Evolutionary conservation across 495 filamentous ascomycete genomes (phyloP).

Genomic region (Aspergillus taichungensis): DNA sequence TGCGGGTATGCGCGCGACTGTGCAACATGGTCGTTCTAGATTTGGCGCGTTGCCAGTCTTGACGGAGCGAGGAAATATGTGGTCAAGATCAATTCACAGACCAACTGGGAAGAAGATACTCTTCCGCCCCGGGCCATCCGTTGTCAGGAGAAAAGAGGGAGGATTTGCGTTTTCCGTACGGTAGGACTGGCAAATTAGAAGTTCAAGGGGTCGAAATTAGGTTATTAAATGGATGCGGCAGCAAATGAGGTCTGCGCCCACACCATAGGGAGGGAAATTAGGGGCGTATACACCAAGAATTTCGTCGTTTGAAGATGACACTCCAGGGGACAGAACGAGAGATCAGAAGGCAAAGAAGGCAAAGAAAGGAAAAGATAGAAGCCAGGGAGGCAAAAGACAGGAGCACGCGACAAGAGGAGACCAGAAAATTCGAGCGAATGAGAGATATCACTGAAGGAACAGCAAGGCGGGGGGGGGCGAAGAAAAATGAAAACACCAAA

Average conservation of each 20-base stretch:
- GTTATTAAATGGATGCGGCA: too few relatives aligned
- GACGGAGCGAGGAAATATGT: not conserved
- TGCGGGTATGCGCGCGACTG: not conserved
- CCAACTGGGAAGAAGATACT: not conserved
- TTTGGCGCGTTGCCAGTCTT: too few relatives aligned
- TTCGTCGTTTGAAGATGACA: not conserved
- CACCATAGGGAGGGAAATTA: too few relatives aligned
- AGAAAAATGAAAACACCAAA: too few relatives aligned
- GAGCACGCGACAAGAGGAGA: not conserved
- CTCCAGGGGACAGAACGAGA: not conserved
- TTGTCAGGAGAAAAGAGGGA: too few relatives aligned
- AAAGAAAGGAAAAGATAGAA: not conserved
- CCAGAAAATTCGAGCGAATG: not conserved
- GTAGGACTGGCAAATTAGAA: too few relatives aligned
- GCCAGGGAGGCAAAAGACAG: not conserved
- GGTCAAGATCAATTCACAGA: not conserved
- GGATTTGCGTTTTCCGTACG: too few relatives aligned
- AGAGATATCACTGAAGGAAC: not conserved
- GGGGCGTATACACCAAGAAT: too few relatives aligned
- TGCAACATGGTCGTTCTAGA: conserved; percentile 4
- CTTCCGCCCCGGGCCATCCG: too few relatives aligned
- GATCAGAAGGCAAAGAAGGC: not conserved
- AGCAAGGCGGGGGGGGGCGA: too few relatives aligned
- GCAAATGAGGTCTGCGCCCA: too few relatives aligned
- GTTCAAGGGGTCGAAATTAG: too few relatives aligned